Evolutionary conservation across 78 protist genomes (phyloP), one percentile per base, ranked within the genome.

Genomic region (Dictyostelium citrinum): DNA sequence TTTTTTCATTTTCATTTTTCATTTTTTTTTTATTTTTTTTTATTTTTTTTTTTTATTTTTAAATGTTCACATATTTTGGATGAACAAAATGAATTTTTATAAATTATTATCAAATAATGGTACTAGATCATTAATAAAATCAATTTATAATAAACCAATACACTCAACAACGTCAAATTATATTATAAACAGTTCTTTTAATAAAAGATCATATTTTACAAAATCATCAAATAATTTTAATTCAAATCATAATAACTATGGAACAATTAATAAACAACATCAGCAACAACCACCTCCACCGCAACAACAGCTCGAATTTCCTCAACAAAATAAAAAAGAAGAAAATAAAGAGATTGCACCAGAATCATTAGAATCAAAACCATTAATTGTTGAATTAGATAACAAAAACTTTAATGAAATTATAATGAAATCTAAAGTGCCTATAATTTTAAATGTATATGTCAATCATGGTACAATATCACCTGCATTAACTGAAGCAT

Each of bases 381-480:
- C 81, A 41, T 75, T 75, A n/a, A 43, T 75, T n/a, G 10, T 11
- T 75, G 81, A 75, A 16, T 9, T 75, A 8, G 9, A 35, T 22
- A 41, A 9, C 2, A 9, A 41, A 14, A 77, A 77, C 68, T 49
- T 77, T 49, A 16, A 12, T 22, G 58, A 39, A 6, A 11, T 46
- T 3, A 29, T 17, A 29, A 76, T 76, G 67, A 29, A 29, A 27
- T 29, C 64, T 29, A 77, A 45, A 77, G 37, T 27, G 14, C 83
- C 83, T 14, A 39, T 77, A 10, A 46, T 77, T 46, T 77, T 77
- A 29, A 77, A 77, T 77, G 51, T 33, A 7, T 77, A 77, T 46
- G 16, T 39, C 3, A 9, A 49, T 22, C 29, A 29, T 24, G 67
- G 67, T 46, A 9, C 14, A 35, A 8, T 77, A 2, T 77, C 83